Evolutionary conservation across 179 eudicot species (phyloP), one percentile per base, ranked within the genome.

Genomic region (Heliamphora pulchella): DNA sequence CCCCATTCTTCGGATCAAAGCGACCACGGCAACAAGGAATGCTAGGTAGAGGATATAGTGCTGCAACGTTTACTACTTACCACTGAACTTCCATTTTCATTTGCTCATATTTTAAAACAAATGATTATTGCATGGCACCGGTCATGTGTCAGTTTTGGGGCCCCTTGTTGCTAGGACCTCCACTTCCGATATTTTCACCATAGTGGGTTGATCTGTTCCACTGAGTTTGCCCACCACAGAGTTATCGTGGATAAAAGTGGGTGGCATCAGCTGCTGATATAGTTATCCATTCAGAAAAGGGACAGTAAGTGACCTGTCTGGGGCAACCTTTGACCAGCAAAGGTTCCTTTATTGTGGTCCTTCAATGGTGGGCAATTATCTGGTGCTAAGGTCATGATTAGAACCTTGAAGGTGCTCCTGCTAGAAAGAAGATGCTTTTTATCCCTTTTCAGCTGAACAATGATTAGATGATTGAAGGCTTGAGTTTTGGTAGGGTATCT

Each of bases 1-100:
- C 98, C 48, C 89, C 94, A 22, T 93, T 92, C 78, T 89, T 93
- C 69, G 79, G 96, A 71, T 75, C 91, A 39, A 96, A 96, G 88
- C 98, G 96, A 72, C 97, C 98, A n/a, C 86, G 99, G 76, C 89
- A 90, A 81, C 97, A 91, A 61, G 98, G 98, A 86, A 91, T 94
- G 94, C 88, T 88, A 87, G 98, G 98, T 94, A 77, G 17, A 15
- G 54, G 62, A 81, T 50, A 8, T 14, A 48, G 58, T 71, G 39
- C 76, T 63, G 4, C 76, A 75, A 41, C 6, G 3, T 57, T 76
- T 39, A 55, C 50, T 15, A 71, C 17, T 47, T 43, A 50, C 0
- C 44, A 18, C 43, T 3, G 20, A 10, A 8, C 22, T 63, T 54
- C 17, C 63, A 48, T 22, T 31, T 14, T 51, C 31, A 39, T 43